phyloP scores from a whole-genome alignment of 2,329 filamentous ascomycete species.

The Coleophoma cylindrospora region DNA sequence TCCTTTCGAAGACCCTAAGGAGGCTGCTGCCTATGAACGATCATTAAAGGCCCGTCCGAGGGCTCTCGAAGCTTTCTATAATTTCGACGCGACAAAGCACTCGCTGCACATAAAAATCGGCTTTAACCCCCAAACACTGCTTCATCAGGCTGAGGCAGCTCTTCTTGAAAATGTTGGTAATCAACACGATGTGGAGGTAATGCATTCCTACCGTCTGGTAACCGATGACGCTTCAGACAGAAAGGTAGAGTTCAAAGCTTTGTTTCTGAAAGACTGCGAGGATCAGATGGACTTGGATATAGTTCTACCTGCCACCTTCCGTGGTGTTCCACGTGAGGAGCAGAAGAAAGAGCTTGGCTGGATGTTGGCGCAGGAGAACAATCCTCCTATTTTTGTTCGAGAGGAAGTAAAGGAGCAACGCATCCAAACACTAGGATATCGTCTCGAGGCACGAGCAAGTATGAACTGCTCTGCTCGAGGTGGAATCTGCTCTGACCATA shows the following conservation, averaged over 20 bases:
- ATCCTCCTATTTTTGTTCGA: constrained; percentile 41
- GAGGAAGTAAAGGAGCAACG: constrained; percentile 52
- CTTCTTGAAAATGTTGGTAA: constrained; percentile 16
- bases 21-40: constrained; percentile 44
- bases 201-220: constrained; percentile 39
- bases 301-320: neutral
- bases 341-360: constrained; percentile 52
- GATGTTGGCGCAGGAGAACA: constrained; percentile 54
- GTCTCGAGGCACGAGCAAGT: constrained; percentile 48
- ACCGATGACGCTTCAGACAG: constrained; percentile 35
- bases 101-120: constrained; percentile 33
- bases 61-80: constrained; percentile 33
- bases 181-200: constrained; percentile 14
- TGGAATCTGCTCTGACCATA: constrained; percentile 58
- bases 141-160: constrained; percentile 35
- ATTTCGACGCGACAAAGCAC: constrained; percentile 20
- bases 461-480: constrained; percentile 40
- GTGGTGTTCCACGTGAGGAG: constrained; percentile 35
- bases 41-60: constrained; percentile 40
- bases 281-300: neutral
- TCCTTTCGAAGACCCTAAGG: constrained; percentile 44
- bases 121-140: constrained; percentile 34
- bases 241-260: constrained; percentile 24
- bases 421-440: constrained; percentile 46
- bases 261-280: neutral